These are phyloP conservation scores for Daldinia decipiens DNA, from an alignment of 495 filamentous ascomycete species.

Conservation along the genomic window DNA sequence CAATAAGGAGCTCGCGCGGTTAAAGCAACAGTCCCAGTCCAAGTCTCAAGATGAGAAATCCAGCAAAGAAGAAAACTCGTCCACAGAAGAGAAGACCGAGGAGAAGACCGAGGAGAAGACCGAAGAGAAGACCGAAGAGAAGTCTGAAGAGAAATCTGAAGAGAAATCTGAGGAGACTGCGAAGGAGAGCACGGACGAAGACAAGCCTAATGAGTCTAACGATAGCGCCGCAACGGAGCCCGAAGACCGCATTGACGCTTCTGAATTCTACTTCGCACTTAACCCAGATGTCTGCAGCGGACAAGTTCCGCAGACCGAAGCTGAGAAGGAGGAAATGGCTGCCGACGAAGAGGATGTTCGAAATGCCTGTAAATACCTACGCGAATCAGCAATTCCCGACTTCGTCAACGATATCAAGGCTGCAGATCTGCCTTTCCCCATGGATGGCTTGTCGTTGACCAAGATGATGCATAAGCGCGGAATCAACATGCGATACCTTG, in stretches of 20 bases:
- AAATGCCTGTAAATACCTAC: slow-evolving; percentile 81
- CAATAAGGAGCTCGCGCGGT: slow-evolving; percentile 70
- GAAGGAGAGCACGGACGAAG: slow-evolving; percentile 39
- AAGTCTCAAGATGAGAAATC: slow-evolving; percentile 44
- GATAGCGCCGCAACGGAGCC: slow-evolving; percentile 45
- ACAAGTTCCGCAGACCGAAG: slow-evolving; percentile 87
- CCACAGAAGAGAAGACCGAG: slow-evolving; percentile 38
- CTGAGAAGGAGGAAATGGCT: slow-evolving; percentile 85
- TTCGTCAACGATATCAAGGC: slow-evolving; percentile 85
- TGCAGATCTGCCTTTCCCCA: slow-evolving; percentile 94
- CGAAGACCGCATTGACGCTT: slow-evolving; percentile 76
- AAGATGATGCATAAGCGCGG: slow-evolving; percentile 94
- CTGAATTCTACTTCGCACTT: slow-evolving; percentile 83
- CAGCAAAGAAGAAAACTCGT: slow-evolving; percentile 39
- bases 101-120: neutral
- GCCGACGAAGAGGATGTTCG: slow-evolving; percentile 91
- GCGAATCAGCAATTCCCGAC: slow-evolving; percentile 74
- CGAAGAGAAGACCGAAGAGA: neutral
- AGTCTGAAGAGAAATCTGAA: neutral
- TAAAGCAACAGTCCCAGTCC: slow-evolving; percentile 54
- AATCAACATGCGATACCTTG: slow-evolving; percentile 96
- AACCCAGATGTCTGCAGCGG: slow-evolving; percentile 97
- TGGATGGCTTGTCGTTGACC: slow-evolving; percentile 93
- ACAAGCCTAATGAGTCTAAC: slow-evolving; percentile 47
- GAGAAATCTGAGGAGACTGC: slow-evolving; percentile 2